Percentiles rank a stretch among this genome's conserved stretches.
Conservation (phyloP, 1,284 basidiomycete species). For the Cutaneotrichosporon sp. region DNA sequence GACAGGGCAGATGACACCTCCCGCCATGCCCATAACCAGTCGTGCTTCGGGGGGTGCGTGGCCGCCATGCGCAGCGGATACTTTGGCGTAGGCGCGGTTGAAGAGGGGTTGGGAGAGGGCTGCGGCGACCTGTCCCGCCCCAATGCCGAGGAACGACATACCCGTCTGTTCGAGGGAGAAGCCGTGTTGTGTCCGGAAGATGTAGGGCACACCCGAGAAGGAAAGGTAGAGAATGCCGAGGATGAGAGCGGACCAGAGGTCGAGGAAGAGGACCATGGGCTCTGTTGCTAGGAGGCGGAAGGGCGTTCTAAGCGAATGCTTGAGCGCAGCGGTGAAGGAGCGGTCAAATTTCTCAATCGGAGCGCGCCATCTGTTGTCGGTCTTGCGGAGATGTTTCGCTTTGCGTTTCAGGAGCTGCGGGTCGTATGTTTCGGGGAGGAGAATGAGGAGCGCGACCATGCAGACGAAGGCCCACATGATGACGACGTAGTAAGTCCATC, state of each 20-base stretch:
- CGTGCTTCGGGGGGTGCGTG: slow-evolving; percentile 67
- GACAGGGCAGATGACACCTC: slow-evolving; percentile 66
- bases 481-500: slow-evolving; percentile 73
- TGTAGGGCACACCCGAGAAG: slow-evolving; percentile 65
- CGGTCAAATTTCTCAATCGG: slow-evolving; percentile 59
- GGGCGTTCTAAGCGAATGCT: slow-evolving; percentile 63
- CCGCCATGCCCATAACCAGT: slow-evolving; percentile 66
- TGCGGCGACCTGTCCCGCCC: slow-evolving; percentile 64
- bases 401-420: slow-evolving; percentile 65
- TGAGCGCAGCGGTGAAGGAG: slow-evolving; percentile 57
- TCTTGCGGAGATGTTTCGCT: slow-evolving; percentile 59
- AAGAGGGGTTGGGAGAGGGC: slow-evolving; percentile 64
- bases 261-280: slow-evolving; percentile 71
- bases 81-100: slow-evolving; percentile 56
- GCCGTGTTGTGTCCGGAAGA: slow-evolving; percentile 63
- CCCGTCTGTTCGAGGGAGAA: slow-evolving; percentile 66
- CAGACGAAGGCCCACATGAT: slow-evolving; percentile 58
- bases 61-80: slow-evolving; percentile 52
- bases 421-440: slow-evolving; percentile 74
- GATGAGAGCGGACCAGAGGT: slow-evolving; percentile 63
- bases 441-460: slow-evolving; percentile 45
- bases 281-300: slow-evolving; percentile 73
- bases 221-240: slow-evolving; percentile 74
- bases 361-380: slow-evolving; percentile 60
- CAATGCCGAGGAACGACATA: slow-evolving; percentile 69